A percentile compares a stretch with the other conserved stretches of the same genome.
Evolutionary conservation across 805 yeast genomes (phyloP).

Genomic region (Saturnispora ahearnii): DNA sequence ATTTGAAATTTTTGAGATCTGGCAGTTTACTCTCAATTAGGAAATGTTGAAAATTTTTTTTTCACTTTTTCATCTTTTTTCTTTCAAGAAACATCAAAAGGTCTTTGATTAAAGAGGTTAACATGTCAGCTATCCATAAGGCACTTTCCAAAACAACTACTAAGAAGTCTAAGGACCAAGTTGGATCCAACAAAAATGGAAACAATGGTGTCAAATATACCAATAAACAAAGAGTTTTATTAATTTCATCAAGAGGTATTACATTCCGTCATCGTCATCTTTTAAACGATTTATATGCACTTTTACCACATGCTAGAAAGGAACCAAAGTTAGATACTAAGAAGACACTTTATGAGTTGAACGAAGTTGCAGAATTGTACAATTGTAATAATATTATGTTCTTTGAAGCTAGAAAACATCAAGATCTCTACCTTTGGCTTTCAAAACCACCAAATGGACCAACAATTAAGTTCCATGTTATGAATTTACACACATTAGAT

Average conservation of each 20-base stretch:
- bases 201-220: constrained; percentile 46
- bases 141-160: constrained; percentile 33
- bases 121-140: constrained; percentile 67
- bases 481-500: constrained; percentile 91
- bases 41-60: constrained; percentile 3
- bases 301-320: constrained; percentile 91
- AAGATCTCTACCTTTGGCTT: constrained; percentile 89
- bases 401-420: constrained; percentile 94
- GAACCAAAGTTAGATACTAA: constrained; percentile 95
- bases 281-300: constrained; percentile 64
- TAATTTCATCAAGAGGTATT: constrained; percentile 91
- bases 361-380: constrained; percentile 93
- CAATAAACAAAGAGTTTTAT: constrained; percentile 81
- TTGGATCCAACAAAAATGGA: constrained; percentile 12
- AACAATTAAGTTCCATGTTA: constrained; percentile 85
- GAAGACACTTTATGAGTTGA: constrained; percentile 76
- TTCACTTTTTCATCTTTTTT: constrained; percentile 1
- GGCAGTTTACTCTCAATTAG: not conserved
- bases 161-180: constrained; percentile 26
- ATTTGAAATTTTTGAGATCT: not conserved
- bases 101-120: not conserved
- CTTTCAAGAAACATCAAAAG: not conserved
- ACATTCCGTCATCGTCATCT: constrained; percentile 93
- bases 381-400: constrained; percentile 92
- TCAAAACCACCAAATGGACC: constrained; percentile 98